These are phyloP conservation scores for Simmondsia chinensis DNA, from an alignment of 148 eudicot species.

Conservation along the genomic window DNA sequence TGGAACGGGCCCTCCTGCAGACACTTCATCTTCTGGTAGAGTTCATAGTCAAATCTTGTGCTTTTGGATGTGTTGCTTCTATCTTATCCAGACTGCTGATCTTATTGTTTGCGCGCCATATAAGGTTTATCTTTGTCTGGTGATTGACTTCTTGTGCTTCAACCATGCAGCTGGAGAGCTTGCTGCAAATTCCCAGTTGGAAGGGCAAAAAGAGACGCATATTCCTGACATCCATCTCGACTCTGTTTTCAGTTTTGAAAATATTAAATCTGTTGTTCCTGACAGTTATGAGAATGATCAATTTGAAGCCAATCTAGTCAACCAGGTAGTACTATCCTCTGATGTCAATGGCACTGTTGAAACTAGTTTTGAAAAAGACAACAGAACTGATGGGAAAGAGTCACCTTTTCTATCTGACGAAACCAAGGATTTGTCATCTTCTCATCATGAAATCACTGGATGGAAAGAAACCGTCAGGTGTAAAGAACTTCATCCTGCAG, in stretches of 20 bases:
- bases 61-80: slow-evolving; percentile 1
- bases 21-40: slow-evolving; percentile 31
- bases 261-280: slow-evolving; percentile 31
- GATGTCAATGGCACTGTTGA: slow-evolving; percentile 18
- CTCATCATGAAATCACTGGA: slow-evolving; percentile 14
- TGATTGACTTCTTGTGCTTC: neutral
- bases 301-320: slow-evolving; percentile 8
- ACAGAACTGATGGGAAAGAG: slow-evolving; percentile 10
- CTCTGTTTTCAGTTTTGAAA: slow-evolving; percentile 20
- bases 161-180: slow-evolving; percentile 27
- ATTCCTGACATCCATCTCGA: slow-evolving; percentile 10
- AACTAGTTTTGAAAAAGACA: slow-evolving; percentile 9
- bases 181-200: slow-evolving; percentile 17
- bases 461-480: slow-evolving; percentile 4
- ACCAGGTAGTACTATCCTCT: slow-evolving; percentile 13
- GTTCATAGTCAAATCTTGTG: slow-evolving; percentile 5
- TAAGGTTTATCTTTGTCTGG: slow-evolving; percentile 3
- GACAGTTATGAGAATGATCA: slow-evolving; percentile 45
- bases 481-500: slow-evolving; percentile 16
- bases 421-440: slow-evolving; percentile 4
- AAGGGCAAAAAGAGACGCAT: slow-evolving; percentile 16
- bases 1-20: slow-evolving; percentile 6
- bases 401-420: slow-evolving; percentile 8
- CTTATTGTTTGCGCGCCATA: too few species aligned
- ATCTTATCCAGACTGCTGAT: too few species aligned